These are phyloP conservation scores for Psilocybe mexicana DNA, from an alignment of 1,284 basidiomycete genomes.

Conservation along the genomic window DNA sequence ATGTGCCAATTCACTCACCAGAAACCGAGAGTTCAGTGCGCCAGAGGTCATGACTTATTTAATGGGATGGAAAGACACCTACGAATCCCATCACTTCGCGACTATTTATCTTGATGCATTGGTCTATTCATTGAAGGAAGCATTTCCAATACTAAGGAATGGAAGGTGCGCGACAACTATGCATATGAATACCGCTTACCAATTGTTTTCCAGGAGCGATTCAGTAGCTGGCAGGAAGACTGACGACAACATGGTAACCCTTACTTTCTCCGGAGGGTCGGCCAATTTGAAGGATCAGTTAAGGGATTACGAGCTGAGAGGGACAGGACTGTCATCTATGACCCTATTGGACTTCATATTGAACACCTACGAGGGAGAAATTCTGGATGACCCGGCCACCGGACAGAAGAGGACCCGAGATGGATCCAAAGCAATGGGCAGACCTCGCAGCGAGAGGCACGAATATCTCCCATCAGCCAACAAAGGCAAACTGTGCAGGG, in stretches of 20 bases:
- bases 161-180: too few species aligned
- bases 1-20: conserved; percentile 30
- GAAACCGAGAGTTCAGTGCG: conserved; percentile 35
- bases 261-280: too few species aligned
- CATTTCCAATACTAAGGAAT: too few species aligned
- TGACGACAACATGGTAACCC: too few species aligned
- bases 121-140: too few species aligned
- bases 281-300: conserved; percentile 1
- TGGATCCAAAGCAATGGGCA: too few species aligned
- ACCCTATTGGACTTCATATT: conserved; percentile 23
- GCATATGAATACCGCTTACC: too few species aligned
- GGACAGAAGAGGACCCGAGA: background rate
- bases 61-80: conserved; percentile 5
- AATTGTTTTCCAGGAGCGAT: too few species aligned
- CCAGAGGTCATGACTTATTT: conserved; percentile 31
- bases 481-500: conserved; percentile 7
- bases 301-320: conserved; percentile 28
- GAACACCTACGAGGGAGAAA: conserved; percentile 28
- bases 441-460: background rate
- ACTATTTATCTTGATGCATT: background rate
- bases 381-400: background rate
- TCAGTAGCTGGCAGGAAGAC: too few species aligned
- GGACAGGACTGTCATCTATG: conserved; percentile 18
- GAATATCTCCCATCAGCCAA: background rate
- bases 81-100: conserved; percentile 5